Percentiles rank a stretch among this genome's conserved stretches.
These are phyloP conservation scores for Chalciporus pseudorubinellus DNA, from an alignment of 768 basidiomycete genomes.

Conservation along the genomic window DNA sequence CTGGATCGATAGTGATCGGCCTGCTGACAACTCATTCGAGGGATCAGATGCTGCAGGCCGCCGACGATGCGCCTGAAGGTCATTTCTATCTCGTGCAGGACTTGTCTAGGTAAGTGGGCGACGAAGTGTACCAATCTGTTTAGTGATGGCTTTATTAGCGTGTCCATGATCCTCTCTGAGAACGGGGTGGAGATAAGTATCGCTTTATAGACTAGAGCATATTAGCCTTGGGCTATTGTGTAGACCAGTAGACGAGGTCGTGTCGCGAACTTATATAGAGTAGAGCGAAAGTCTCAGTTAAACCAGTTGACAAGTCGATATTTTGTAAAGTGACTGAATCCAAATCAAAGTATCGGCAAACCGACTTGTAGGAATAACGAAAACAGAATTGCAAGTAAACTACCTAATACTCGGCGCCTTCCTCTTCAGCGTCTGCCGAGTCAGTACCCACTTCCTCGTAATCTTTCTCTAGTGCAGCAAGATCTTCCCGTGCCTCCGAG, in stretches of 20 bases:
- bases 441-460: conserved; percentile 88
- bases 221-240: neutral
- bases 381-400: neutral
- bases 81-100: conserved; percentile 62
- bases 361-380: neutral
- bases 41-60: conserved; percentile 60
- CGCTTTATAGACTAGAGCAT: conserved; percentile 5
- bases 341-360: conserved; percentile 1
- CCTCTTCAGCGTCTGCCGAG: conserved; percentile 71
- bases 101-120: conserved; percentile 54
- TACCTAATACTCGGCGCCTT: conserved; percentile 49
- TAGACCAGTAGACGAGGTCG: neutral
- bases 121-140: neutral
- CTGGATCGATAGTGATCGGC: conserved; percentile 83
- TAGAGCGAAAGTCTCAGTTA: neutral
- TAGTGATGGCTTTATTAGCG: conserved; percentile 14
- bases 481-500: conserved; percentile 96
- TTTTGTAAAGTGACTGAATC: conserved; percentile 10
- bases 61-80: conserved; percentile 41
- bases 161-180: conserved; percentile 28
- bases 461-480: conserved; percentile 95
- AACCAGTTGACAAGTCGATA: conserved; percentile 4
- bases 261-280: conserved; percentile 2
- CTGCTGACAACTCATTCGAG: conserved; percentile 78
- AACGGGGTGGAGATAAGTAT: conserved; percentile 40